Evolutionary conservation across 805 yeast species (phyloP).

Genomic region (Myxozyma lipomycoides): DNA sequence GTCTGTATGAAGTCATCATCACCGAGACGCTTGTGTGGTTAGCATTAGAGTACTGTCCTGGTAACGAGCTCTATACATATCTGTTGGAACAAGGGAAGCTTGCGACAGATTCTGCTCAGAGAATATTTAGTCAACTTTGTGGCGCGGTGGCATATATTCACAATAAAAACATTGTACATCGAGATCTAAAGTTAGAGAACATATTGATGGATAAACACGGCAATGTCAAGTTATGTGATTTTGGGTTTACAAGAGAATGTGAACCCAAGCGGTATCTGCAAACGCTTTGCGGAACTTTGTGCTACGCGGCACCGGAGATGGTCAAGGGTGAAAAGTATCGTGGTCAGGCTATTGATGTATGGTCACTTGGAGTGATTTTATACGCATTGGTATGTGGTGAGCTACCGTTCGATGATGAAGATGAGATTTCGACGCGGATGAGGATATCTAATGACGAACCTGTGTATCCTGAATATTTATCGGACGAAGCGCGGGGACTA

Average conservation of each 20-base stretch:
- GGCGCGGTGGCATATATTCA: conserved; percentile 73
- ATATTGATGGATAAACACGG: conserved; percentile 53
- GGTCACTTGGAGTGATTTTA: conserved; percentile 88
- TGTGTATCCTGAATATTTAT: conserved; percentile 45
- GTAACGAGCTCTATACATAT: conserved; percentile 40
- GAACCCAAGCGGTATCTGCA: conserved; percentile 55
- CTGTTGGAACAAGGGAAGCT: conserved; percentile 36
- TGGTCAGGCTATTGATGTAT: conserved; percentile 58
- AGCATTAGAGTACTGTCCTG: conserved; percentile 89
- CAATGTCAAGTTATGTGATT: conserved; percentile 81
- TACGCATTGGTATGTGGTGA: conserved; percentile 80
- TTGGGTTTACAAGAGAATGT: conserved; percentile 87
- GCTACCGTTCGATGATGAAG: conserved; percentile 88
- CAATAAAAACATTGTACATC: conserved; percentile 69
- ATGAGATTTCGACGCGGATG: conserved; percentile 55
- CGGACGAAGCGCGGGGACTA: conserved; percentile 49
- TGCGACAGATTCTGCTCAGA: conserved; percentile 42
- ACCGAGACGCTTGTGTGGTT: conserved; percentile 80
- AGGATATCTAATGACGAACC: conserved; percentile 69
- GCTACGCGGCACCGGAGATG: conserved; percentile 96
- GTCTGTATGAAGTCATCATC: conserved; percentile 77
- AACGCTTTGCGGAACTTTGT: conserved; percentile 90
- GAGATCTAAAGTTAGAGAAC: conserved; percentile 71
- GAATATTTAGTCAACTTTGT: conserved; percentile 49
- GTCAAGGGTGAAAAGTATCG: conserved; percentile 63